Conservation (phyloP, 139 green algal species). For the Yamagishiella unicocca region DNA sequence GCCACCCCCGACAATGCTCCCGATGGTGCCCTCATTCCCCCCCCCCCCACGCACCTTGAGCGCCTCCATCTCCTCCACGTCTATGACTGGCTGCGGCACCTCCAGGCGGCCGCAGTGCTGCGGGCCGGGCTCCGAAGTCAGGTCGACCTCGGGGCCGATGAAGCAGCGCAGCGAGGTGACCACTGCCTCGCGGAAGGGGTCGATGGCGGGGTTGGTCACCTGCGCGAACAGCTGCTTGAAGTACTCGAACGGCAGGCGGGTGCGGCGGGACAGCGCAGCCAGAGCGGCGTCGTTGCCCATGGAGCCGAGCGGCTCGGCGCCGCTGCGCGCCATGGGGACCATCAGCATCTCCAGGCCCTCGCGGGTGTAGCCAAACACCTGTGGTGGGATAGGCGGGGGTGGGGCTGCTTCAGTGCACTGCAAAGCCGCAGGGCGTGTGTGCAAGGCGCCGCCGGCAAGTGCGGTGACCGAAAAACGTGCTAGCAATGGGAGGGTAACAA, state of each 20-base stretch:
- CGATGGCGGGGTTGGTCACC: slow-evolving; percentile 98
- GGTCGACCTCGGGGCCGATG: slow-evolving; percentile 93
- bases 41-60: slow-evolving; percentile 25
- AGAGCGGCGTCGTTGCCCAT: slow-evolving; percentile 97
- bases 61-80: slow-evolving; percentile 83
- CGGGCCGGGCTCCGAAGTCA: slow-evolving; percentile 66
- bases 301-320: slow-evolving; percentile 91
- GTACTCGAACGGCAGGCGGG: slow-evolving; percentile 93
- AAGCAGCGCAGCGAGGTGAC: slow-evolving; percentile 94
- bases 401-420: too few relatives aligned
- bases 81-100: slow-evolving; percentile 83
- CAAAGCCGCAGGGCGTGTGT: too few relatives aligned
- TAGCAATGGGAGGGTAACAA: too few relatives aligned
- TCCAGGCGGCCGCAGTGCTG: slow-evolving; percentile 85
- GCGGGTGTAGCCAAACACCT: slow-evolving; percentile 83
- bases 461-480: not conserved
- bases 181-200: slow-evolving; percentile 95
- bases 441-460: too few relatives aligned
- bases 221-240: slow-evolving; percentile 99
- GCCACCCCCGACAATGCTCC: too few relatives aligned
- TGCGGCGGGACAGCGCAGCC: slow-evolving; percentile 83
- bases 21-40: too few relatives aligned
- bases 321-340: slow-evolving; percentile 87
- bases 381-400: too few relatives aligned
- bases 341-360: slow-evolving; percentile 95